phyloP scores from a whole-genome alignment of 257 asterid genomes.

The Linaria vulgaris region DNA sequence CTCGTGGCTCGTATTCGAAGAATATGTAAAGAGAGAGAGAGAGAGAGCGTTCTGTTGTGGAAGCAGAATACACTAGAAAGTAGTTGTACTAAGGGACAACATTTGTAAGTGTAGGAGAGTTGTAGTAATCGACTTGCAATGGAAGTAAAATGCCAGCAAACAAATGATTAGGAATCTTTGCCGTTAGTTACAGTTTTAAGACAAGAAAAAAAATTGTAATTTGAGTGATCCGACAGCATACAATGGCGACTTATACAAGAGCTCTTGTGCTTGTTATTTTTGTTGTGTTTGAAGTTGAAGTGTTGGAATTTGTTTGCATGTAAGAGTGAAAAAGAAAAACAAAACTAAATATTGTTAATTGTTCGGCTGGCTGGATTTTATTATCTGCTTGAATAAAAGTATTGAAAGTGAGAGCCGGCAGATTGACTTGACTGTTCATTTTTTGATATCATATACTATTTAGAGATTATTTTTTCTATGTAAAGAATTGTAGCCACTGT shows the following conservation, averaged over 20 bases:
- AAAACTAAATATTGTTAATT: too few species aligned
- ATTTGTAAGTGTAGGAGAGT: conserved; percentile 8
- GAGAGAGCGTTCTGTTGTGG: background rate
- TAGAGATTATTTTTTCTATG: too few species aligned
- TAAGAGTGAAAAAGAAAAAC: too few species aligned
- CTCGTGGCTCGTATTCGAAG: background rate
- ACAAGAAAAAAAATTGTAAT: background rate
- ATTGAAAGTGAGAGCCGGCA: conserved; percentile 30
- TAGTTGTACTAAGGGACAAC: conserved; percentile 6
- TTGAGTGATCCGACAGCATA: conserved; percentile 5
- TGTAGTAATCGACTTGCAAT: conserved; percentile 24
- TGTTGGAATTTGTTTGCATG: background rate
- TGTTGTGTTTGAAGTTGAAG: background rate
- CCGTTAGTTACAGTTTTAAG: conserved; percentile 10
- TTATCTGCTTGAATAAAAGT: background rate
- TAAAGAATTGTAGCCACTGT: too few species aligned
- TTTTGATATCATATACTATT: too few species aligned
- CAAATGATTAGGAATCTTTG: conserved; percentile 11
- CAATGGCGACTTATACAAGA: conserved; percentile 4
- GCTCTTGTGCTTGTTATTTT: background rate
- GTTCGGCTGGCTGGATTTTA: too few species aligned
- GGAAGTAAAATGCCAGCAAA: conserved; percentile 12
- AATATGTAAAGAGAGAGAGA: background rate
- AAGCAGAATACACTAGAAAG: background rate
- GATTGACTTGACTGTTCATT: background rate